Conservation (phyloP, 2,329 filamentous ascomycete genomes). For the Colletotrichum lini region DNA sequence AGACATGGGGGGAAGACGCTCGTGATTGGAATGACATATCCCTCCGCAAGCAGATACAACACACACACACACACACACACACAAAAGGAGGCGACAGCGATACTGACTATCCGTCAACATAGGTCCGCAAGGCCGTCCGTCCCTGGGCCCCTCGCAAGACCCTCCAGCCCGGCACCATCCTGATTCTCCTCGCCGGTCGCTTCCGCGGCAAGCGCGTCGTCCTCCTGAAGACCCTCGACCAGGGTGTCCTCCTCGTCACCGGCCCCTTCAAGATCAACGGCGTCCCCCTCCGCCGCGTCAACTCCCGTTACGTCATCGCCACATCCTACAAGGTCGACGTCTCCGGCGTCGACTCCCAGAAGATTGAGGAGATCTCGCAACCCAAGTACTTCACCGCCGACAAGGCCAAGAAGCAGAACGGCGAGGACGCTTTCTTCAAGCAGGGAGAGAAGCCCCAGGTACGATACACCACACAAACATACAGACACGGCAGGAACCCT, state of each 20-base stretch:
- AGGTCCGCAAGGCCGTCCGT: conserved; percentile 96
- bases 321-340: conserved; percentile 90
- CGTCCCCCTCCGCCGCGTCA: conserved; percentile 95
- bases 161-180: conserved; percentile 93
- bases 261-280: conserved; percentile 99
- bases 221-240: conserved; percentile 96
- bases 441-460: conserved; percentile 98
- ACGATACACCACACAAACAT: conserved; percentile 54
- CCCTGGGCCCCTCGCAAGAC: conserved; percentile 89
- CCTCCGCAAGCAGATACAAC: conserved; percentile 15
- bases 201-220: conserved; percentile 99
- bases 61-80: not conserved
- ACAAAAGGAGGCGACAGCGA: conserved; percentile 5
- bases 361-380: conserved; percentile 83
- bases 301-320: conserved; percentile 93
- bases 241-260: conserved; percentile 98
- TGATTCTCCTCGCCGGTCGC: conserved; percentile 98
- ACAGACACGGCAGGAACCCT: not conserved
- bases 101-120: conserved; percentile 46
- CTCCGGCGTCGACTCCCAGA: conserved; percentile 87
- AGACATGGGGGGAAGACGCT: conserved; percentile 15
- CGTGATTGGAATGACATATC: conserved; percentile 29
- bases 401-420: conserved; percentile 94
- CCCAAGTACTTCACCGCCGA: conserved; percentile 97
- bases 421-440: conserved; percentile 99